Evolutionary conservation across 257 asterid genomes (phyloP).

Genomic region (Solanum corneliomulleri): DNA sequence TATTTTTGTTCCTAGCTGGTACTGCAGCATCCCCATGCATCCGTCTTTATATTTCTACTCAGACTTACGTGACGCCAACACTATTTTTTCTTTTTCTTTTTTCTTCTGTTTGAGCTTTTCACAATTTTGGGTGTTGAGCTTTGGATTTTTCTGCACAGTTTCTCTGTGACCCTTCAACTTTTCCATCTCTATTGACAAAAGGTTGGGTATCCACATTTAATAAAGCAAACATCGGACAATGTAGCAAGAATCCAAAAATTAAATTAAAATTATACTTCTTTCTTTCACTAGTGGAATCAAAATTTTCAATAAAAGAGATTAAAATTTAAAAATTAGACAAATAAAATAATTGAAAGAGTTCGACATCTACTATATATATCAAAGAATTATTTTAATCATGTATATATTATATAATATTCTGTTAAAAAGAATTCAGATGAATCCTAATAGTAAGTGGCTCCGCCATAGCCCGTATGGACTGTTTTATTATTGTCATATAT

Average conservation of each 20-base stretch:
- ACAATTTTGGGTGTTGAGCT: background rate
- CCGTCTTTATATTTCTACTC: background rate
- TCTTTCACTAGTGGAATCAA: rapidly evolving
- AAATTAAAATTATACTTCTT: too few species aligned
- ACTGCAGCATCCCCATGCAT: background rate
- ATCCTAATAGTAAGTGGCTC: too few species aligned
- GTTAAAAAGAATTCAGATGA: rapidly evolving
- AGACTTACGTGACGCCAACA: background rate
- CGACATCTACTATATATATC: too few species aligned
- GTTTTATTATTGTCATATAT: too few species aligned
- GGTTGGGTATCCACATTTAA: background rate
- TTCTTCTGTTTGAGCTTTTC: background rate
- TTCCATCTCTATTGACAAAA: background rate
- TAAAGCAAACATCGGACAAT: background rate
- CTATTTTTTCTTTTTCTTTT: background rate
- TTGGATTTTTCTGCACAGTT: background rate
- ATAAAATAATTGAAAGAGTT: too few species aligned
- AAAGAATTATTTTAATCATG: too few species aligned
- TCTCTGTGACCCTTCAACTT: background rate
- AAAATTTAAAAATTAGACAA: too few species aligned
- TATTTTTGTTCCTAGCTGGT: background rate
- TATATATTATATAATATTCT: too few species aligned
- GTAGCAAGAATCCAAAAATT: background rate
- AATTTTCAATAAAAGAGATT: too few species aligned
- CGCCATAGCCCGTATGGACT: too few species aligned